Conservation (phyloP, 116 monocot genomes). For the Cymodocea nodosa region DNA sequence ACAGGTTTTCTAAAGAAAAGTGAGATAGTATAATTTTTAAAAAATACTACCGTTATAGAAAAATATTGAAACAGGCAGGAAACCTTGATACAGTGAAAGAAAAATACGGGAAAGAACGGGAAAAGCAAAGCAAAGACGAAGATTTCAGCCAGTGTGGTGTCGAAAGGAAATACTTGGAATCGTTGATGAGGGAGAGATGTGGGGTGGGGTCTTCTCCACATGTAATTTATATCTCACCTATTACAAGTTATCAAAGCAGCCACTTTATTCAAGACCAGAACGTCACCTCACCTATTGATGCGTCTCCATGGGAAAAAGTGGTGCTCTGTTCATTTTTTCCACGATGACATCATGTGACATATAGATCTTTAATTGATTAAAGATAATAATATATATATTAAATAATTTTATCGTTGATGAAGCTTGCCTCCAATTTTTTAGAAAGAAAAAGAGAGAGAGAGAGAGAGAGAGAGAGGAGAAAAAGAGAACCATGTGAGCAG, state of each 20-base stretch:
- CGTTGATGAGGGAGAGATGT: background rate
- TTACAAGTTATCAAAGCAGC: background rate
- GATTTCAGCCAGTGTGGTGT: no score
- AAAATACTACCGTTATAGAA: no score
- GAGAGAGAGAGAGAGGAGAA: no score
- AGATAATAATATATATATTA: no score
- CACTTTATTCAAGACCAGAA: background rate
- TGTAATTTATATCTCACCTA: background rate
- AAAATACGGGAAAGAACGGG: background rate
- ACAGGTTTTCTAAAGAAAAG: no score
- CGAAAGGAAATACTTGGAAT: background rate
- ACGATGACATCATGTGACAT: background rate
- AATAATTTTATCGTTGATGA: background rate
- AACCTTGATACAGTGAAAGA: background rate
- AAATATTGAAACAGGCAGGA: constrained; percentile 1
- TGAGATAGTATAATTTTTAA: no score
- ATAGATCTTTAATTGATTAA: no score
- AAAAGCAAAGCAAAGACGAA: background rate
- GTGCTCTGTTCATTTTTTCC: constrained; percentile 4
- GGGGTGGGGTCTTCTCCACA: background rate
- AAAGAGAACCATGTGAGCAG: background rate
- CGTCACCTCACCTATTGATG: background rate
- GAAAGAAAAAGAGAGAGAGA: background rate
- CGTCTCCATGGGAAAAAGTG: background rate
- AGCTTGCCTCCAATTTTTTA: no score